A percentile compares a stretch with the other conserved stretches of the same genome.
Evolutionary conservation across 805 yeast species (phyloP).

Genomic region (Myxozyma kluyveri): DNA sequence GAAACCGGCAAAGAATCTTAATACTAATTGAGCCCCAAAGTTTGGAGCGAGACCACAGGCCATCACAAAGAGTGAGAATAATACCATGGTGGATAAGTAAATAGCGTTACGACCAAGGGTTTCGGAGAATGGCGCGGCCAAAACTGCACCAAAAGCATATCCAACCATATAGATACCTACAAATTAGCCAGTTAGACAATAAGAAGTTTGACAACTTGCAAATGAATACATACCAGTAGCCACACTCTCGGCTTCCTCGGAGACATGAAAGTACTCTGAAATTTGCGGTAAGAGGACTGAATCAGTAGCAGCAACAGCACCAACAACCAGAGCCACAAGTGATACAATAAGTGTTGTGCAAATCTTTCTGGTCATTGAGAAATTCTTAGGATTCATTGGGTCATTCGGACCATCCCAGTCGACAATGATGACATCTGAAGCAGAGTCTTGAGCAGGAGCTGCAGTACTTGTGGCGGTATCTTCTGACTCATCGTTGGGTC

Average conservation of each 20-base stretch:
- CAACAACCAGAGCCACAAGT: conserved; percentile 21
- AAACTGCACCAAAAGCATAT: conserved; percentile 46
- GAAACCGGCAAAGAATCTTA: conserved; percentile 73
- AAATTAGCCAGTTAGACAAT: neutral
- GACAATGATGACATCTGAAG: conserved; percentile 14
- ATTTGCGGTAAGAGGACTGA: conserved; percentile 20
- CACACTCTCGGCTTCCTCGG: conserved; percentile 21
- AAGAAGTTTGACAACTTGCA: no score
- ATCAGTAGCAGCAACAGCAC: conserved; percentile 23
- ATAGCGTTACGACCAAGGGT: conserved; percentile 67
- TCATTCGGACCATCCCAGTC: conserved; percentile 27
- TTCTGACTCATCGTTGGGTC: no score
- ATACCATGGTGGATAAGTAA: conserved; percentile 47
- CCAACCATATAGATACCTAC: conserved; percentile 55
- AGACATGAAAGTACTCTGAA: conserved; percentile 16
- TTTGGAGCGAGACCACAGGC: conserved; percentile 48
- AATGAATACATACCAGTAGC: conserved; percentile 15
- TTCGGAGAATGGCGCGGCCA: conserved; percentile 62
- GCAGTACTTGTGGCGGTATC: no score
- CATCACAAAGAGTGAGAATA: conserved; percentile 29
- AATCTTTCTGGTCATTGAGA: conserved; percentile 4
- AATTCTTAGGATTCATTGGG: conserved; percentile 21
- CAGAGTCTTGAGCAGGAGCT: neutral
- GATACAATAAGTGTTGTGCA: conserved; percentile 20
- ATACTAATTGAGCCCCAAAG: conserved; percentile 57